Base-by-base conservation (phyloP, 257 asterid species). In the Schizonepeta tenuifolia region DNA sequence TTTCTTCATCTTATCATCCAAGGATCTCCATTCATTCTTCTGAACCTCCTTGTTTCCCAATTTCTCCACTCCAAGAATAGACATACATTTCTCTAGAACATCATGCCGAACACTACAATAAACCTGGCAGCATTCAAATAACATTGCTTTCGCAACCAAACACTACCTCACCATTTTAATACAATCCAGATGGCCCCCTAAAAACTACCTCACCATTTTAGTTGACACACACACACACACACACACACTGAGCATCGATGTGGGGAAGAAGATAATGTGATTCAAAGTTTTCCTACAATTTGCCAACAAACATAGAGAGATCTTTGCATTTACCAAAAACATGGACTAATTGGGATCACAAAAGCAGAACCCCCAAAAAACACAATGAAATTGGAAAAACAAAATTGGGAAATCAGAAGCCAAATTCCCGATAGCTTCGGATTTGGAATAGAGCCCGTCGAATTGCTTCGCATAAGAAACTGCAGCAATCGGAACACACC, bases 1-100 rank as follows among this genome's bases (percentile, higher is more conserved):
- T 71, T 92, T 92, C 86, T 82, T 90, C 97, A 95, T 95, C 79
- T 90, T 95, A 61, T 95, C 98, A 51, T 95, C 93, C 87, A 89
- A 64, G 18, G 82, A 64, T 24, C 73, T 84, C 97, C 97, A 88
- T 13, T 91, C 94, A 64, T 88, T 86, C 88, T 85, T 90, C 83
- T 95, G 99, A 55, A 95, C 99, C 82, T 95, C 98, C 87, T 95
- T 98, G 67, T 92, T 95, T 76, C 99, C 92, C 83, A 90, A 54
- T 71, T 84, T 92, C 80, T 95, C 98, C 24, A 92, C 89, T 46
- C 91, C 98, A 54, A 95, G 90, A 61, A 83, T 88, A 20, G 75
- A 71, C 93, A 95, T 70, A 78, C 88, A 88, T 70, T 95, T 98
- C 54, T 92, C 98, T 2, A 95, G 85, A 40, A 84, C 97, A 76